Evolutionary conservation across 495 filamentous ascomycete species (phyloP).

Genomic region (Rusavskia elegans): DNA sequence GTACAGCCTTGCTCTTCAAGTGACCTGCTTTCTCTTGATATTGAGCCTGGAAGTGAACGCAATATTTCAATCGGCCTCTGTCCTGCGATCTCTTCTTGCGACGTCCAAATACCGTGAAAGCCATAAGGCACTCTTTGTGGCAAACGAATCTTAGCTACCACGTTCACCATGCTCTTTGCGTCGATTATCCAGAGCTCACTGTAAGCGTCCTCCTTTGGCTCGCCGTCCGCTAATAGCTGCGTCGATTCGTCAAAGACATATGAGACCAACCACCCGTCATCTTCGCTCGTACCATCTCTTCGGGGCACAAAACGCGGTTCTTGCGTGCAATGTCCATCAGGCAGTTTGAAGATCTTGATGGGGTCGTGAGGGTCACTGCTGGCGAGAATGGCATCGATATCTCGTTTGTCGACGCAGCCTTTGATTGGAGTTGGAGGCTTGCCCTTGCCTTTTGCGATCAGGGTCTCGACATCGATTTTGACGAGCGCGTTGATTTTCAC

Average conservation of each 20-base stretch:
- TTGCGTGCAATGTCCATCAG: slow-evolving; percentile 41
- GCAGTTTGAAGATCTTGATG: slow-evolving; percentile 40
- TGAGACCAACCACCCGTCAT: slow-evolving; percentile 44
- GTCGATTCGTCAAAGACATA: slow-evolving; percentile 40
- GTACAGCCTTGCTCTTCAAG: neutral
- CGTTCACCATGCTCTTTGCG: slow-evolving; percentile 37
- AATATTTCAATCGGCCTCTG: slow-evolving; percentile 18
- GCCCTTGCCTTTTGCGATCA: slow-evolving; percentile 28
- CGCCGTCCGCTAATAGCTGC: slow-evolving; percentile 32
- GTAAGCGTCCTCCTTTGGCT: slow-evolving; percentile 22
- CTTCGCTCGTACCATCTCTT: slow-evolving; percentile 21
- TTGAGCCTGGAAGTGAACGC: neutral
- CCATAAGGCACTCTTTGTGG: slow-evolving; percentile 56
- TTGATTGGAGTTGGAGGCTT: slow-evolving; percentile 29
- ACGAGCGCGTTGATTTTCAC: slow-evolving; percentile 45
- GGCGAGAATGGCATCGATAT: slow-evolving; percentile 26
- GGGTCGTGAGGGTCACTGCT: slow-evolving; percentile 28
- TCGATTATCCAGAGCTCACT: slow-evolving; percentile 52
- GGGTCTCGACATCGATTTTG: slow-evolving; percentile 35
- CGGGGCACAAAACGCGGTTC: slow-evolving; percentile 47
- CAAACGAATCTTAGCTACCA: slow-evolving; percentile 35
- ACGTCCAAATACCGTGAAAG: slow-evolving; percentile 49
- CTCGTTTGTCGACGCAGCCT: slow-evolving; percentile 38
- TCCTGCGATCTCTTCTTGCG: slow-evolving; percentile 32
- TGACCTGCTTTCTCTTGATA: neutral